A percentile compares a stretch with the other conserved stretches of the same genome.
These are phyloP conservation scores for Paramecium octaurelia DNA, from an alignment of 73 alveolate species.

Conservation along the genomic window DNA sequence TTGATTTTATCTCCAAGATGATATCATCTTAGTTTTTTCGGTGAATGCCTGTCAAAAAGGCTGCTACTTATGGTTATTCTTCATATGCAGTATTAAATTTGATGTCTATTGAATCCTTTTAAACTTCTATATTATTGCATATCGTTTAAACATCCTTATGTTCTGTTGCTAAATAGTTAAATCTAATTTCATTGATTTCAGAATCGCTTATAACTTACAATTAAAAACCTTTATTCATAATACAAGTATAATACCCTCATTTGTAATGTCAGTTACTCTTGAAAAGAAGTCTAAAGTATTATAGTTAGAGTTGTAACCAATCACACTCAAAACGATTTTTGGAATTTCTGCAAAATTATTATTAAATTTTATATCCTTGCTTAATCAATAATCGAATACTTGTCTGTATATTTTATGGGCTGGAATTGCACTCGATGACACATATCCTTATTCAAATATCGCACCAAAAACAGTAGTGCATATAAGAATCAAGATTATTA, in stretches of 20 bases:
- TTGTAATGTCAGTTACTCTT: not conserved
- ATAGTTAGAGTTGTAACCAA: not conserved
- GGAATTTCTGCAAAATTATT: not conserved
- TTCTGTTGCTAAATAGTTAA: not conserved
- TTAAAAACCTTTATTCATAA: not conserved
- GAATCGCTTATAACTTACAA: not conserved
- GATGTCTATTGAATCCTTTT: not conserved
- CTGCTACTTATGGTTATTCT: not conserved
- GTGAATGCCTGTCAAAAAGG: not conserved
- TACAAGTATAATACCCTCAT: not conserved
- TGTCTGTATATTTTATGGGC: not conserved
- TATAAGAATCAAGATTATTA: not conserved
- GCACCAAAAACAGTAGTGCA: not conserved
- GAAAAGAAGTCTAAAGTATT: conserved; percentile 2
- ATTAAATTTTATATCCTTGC: not conserved
- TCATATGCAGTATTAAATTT: not conserved
- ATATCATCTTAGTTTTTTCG: not conserved
- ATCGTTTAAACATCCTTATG: not conserved
- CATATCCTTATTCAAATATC: not conserved
- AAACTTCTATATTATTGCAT: not conserved
- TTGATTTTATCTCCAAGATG: not conserved
- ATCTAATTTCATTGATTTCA: not conserved
- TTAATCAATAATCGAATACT: not conserved
- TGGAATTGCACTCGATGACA: not conserved
- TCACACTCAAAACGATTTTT: not conserved